These are phyloP conservation scores for Elsinoe arachidis DNA, from an alignment of 2,329 filamentous ascomycete genomes.

Conservation along the genomic window DNA sequence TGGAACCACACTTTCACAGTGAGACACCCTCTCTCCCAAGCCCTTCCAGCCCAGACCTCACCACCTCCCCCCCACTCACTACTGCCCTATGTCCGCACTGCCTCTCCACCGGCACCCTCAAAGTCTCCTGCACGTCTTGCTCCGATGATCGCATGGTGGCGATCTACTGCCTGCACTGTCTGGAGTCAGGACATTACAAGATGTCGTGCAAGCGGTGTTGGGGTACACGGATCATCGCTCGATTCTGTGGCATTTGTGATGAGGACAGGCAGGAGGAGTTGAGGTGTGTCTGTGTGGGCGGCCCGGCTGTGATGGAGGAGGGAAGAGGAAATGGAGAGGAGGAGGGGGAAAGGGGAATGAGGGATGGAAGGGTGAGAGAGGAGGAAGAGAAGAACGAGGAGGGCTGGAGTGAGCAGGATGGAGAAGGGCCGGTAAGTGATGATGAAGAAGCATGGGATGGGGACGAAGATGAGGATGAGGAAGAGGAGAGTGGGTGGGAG, in stretches of 20 bases:
- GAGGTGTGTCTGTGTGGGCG: background rate
- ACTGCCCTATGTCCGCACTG: background rate
- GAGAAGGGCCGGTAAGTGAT: background rate
- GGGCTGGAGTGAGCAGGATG: background rate
- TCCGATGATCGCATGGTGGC: background rate
- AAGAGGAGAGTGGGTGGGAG: background rate
- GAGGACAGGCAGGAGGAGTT: background rate
- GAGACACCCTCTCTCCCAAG: background rate
- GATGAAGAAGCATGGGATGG: background rate
- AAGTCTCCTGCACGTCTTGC: background rate
- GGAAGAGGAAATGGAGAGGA: background rate
- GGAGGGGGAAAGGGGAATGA: background rate
- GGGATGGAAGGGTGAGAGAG: background rate
- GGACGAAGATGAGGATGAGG: background rate
- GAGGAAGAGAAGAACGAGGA: background rate
- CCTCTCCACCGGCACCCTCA: background rate
- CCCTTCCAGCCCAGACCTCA: background rate
- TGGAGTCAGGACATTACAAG: background rate
- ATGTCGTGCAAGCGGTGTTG: background rate
- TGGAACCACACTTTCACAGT: background rate
- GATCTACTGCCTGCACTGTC: background rate
- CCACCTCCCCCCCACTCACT: background rate
- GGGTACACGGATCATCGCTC: background rate
- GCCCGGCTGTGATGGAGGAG: background rate
- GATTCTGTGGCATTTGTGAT: background rate